Conservation (phyloP, 257 asterid genomes). For the Scutellaria baicalensis region DNA sequence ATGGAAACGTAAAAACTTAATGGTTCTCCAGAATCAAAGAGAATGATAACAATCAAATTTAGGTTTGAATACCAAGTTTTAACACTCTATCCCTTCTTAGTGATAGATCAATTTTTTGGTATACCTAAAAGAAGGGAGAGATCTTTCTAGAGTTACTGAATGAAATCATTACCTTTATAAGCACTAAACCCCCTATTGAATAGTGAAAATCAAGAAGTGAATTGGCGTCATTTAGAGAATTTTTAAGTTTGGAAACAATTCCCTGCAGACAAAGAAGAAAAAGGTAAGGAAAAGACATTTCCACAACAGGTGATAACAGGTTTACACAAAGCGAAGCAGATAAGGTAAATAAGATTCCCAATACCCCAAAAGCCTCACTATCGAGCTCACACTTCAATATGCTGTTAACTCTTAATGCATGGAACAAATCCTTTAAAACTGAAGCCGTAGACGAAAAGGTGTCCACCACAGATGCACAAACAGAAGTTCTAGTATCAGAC, state of each 20-base stretch:
- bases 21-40: background rate
- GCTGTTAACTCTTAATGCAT: constrained; percentile 65
- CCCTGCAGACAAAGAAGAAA: constrained; percentile 36
- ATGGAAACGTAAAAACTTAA: background rate
- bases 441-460: constrained; percentile 52
- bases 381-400: constrained; percentile 65
- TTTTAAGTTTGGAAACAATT: constrained; percentile 54
- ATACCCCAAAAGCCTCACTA: constrained; percentile 47
- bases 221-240: constrained; percentile 45
- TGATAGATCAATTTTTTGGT: background rate
- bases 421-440: constrained; percentile 50
- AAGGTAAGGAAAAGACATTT: background rate
- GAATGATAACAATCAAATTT: background rate
- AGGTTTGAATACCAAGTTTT: background rate
- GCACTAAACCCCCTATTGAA: constrained; percentile 59
- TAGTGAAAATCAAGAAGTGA: constrained; percentile 72
- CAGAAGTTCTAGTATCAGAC: constrained; percentile 39
- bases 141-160: background rate
- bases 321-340: background rate
- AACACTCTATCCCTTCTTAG: background rate
- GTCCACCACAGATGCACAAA: constrained; percentile 54
- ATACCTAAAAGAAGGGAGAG: background rate
- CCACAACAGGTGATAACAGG: background rate
- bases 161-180: constrained; percentile 51
- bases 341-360: constrained; percentile 4